These are phyloP conservation scores for Calonectria leucothoes DNA, from an alignment of 2,329 filamentous ascomycete species.

Conservation along the genomic window DNA sequence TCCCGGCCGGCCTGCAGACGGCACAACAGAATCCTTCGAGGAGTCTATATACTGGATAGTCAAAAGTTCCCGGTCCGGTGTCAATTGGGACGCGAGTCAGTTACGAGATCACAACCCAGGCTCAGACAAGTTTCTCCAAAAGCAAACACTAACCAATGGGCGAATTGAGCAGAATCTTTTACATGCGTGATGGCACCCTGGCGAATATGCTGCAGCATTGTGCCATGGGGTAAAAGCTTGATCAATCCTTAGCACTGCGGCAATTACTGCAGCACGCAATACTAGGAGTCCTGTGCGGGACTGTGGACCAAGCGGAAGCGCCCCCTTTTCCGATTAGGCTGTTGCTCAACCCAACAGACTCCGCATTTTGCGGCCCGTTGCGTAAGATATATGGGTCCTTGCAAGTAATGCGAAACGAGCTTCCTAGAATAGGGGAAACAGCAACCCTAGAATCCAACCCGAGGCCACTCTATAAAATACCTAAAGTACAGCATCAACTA, in stretches of 20 bases:
- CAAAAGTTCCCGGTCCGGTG: not conserved
- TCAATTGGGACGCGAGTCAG: not conserved
- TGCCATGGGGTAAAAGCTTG: not conserved
- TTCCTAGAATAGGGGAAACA: not conserved
- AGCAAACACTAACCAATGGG: too few relatives aligned
- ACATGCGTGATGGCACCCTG: not conserved
- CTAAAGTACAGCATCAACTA: not conserved
- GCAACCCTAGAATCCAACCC: not conserved
- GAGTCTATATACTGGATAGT: not conserved
- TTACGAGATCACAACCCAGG: not conserved
- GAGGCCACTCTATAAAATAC: not conserved
- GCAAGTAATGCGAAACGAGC: not conserved
- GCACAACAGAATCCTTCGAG: not conserved
- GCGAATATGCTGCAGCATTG: not conserved
- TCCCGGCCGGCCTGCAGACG: not conserved
- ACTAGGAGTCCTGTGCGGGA: not conserved
- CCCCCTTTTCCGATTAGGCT: not conserved
- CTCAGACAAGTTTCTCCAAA: not conserved
- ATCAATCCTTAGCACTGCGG: not conserved
- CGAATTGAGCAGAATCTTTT: not conserved
- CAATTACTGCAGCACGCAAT: not conserved
- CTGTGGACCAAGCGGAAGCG: not conserved
- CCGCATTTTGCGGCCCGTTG: not conserved
- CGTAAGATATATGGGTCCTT: not conserved
- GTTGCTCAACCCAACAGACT: not conserved